Base-by-base conservation (phyloP, 1,284 basidiomycete genomes). In the Moniliella sp. region DNA sequence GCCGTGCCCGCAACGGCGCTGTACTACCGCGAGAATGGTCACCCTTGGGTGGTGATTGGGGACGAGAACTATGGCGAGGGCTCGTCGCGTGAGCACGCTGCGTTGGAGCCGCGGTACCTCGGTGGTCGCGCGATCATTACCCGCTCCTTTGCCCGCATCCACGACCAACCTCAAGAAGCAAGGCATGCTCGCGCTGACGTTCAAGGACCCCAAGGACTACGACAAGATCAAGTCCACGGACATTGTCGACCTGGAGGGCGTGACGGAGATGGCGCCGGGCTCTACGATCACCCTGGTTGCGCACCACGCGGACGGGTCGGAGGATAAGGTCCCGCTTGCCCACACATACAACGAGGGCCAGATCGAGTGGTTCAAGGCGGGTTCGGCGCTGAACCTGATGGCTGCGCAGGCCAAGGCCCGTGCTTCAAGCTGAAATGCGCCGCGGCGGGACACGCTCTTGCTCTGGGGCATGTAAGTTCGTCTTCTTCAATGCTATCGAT, bases 41-140 rank as follows among this genome's bases (percentile, higher is more conserved):
- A 82, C 66, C 77, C 83, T 59, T 97, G 88, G 88, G 81, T 93
- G 40, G 83, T 93, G 50, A 71, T 91, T 50, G 69, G 69, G 57
- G 62, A 60, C 46, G 50, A 60, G 43, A 94, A 94, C 73, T 93
- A 93, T 66, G 86, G 88, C 61, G 88, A 94, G 68, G 86, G 86
- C 50, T 91, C 83, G 18, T 91, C 84, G 39, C 81, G 86, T 65
- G 84, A 94, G 66, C 86, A 91, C 67, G 88, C 86, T 51, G 88
- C 86, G 36, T 77, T 94, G 36, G 84, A 94, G 69, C 86, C 88
- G 28, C 78, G 88, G 40, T 94, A 76, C 75, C 76, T 94, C 45
- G 86, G 86, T 57, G 86, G 83, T 51, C 69, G 78, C 39, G 88
- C 88, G 29, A 80, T 94, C 67, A 88, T 97, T 63, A 77, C 77